These are phyloP conservation scores for Candida sp. DNA, from an alignment of 1,139 yeast species.

Conservation along the genomic window DNA sequence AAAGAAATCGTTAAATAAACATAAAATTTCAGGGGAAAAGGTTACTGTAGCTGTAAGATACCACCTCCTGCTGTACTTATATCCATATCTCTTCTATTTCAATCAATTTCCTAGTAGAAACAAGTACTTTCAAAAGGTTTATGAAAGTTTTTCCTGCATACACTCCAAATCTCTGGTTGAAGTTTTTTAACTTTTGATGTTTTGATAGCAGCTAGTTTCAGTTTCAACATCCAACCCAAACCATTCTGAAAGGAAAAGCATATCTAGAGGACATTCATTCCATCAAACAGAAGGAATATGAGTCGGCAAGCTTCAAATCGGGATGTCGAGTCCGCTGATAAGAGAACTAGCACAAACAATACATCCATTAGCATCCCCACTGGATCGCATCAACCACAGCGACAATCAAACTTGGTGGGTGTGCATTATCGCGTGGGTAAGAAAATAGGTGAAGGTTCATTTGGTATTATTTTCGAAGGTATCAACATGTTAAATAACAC, in stretches of 20 bases:
- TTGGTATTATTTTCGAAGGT: conserved; percentile 96
- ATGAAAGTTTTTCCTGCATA: too few species aligned
- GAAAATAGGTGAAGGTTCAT: conserved; percentile 97
- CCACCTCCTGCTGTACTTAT: too few species aligned
- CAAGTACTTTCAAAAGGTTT: too few species aligned
- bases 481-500: conserved; percentile 76
- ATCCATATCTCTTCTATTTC: too few species aligned
- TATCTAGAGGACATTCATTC: neutral
- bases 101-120: too few species aligned
- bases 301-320: neutral
- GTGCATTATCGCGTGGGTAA: conserved; percentile 92
- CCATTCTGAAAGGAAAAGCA: too few species aligned
- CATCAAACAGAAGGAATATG: neutral
- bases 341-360: neutral
- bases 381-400: neutral
- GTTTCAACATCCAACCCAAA: neutral
- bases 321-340: neutral
- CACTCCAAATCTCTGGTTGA: too few species aligned
- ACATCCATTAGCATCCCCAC: neutral
- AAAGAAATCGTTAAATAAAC: too few species aligned
- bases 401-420: conserved; percentile 42
- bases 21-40: too few species aligned
- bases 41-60: too few species aligned
- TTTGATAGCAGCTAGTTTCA: neutral
- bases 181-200: neutral